These are phyloP conservation scores for Wickerhamiella azymoides DNA, from an alignment of 805 yeast species.

Conservation along the genomic window DNA sequence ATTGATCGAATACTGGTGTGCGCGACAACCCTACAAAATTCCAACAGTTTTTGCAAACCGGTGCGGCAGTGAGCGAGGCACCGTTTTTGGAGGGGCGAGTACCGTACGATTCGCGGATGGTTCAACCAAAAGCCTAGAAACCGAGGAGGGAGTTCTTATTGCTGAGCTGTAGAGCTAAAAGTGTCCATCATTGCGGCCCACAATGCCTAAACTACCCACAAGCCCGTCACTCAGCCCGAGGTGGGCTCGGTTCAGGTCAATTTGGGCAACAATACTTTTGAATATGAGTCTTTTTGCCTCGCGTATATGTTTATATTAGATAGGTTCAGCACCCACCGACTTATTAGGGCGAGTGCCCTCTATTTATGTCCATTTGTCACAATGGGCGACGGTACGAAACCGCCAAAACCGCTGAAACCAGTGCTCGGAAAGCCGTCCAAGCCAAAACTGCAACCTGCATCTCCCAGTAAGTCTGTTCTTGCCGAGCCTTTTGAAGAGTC, in stretches of 20 bases:
- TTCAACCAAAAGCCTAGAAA: not conserved
- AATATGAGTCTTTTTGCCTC: too few relatives aligned
- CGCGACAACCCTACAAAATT: slow-evolving; percentile 5
- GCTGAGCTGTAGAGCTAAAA: not conserved
- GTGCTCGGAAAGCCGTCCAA: not conserved
- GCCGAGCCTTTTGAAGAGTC: not conserved
- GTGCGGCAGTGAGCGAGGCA: not conserved
- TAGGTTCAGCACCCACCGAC: too few relatives aligned
- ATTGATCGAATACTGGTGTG: slow-evolving; percentile 11
- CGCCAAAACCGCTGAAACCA: not conserved
- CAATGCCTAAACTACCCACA: too few relatives aligned
- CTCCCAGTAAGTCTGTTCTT: not conserved
- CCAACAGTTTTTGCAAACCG: slow-evolving; percentile 8
- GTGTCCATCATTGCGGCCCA: too few relatives aligned
- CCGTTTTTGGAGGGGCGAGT: slow-evolving; percentile 12
- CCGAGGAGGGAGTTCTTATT: not conserved
- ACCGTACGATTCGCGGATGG: slow-evolving; percentile 12
- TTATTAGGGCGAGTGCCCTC: too few relatives aligned
- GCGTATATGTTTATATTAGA: too few relatives aligned
- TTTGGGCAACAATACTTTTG: too few relatives aligned
- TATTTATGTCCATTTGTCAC: not conserved
- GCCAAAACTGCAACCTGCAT: not conserved
- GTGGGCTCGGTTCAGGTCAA: too few relatives aligned
- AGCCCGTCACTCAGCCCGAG: too few relatives aligned
- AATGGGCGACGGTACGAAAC: not conserved